These are phyloP conservation scores for Arthrobotrys sphaeroides DNA, from an alignment of 2,329 filamentous ascomycete genomes.

Conservation along the genomic window DNA sequence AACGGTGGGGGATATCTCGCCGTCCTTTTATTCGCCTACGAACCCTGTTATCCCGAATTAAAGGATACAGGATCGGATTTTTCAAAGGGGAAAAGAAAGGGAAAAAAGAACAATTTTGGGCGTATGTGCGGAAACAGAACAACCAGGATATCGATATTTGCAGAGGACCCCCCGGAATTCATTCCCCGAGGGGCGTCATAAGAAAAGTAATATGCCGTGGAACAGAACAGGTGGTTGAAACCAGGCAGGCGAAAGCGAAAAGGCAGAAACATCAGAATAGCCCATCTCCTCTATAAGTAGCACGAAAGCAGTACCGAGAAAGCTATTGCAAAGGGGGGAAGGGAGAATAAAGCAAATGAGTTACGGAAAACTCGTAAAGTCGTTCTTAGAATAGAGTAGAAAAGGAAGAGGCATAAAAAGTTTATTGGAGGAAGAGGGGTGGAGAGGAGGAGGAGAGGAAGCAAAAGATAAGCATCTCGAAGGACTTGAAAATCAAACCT, in stretches of 20 bases:
- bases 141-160: conserved; percentile 16
- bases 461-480: too few species aligned
- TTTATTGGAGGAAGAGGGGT: conserved; percentile 5
- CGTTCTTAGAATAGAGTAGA: conserved; percentile 33
- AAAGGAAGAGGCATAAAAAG: conserved; percentile 1
- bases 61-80: not conserved
- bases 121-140: not conserved
- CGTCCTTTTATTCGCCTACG: not conserved
- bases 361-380: conserved; percentile 44
- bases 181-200: not conserved
- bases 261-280: conserved; percentile 18
- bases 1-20: not conserved
- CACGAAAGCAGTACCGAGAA: conserved; percentile 19
- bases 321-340: conserved; percentile 22
- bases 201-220: not conserved
- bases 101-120: conserved; percentile 27
- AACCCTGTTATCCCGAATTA: not conserved
- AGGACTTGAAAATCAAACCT: conserved; percentile 43
- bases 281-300: conserved; percentile 52
- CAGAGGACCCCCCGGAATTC: not conserved
- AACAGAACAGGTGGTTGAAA: conserved; percentile 26
- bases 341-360: conserved; percentile 1
- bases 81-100: not conserved
- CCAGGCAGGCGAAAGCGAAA: not conserved
- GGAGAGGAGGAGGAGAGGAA: not conserved